Evolutionary conservation across 208 protist genomes (phyloP), one percentile per base, ranked within the genome.

Genomic region (Acanthamoeba divionensis): DNA sequence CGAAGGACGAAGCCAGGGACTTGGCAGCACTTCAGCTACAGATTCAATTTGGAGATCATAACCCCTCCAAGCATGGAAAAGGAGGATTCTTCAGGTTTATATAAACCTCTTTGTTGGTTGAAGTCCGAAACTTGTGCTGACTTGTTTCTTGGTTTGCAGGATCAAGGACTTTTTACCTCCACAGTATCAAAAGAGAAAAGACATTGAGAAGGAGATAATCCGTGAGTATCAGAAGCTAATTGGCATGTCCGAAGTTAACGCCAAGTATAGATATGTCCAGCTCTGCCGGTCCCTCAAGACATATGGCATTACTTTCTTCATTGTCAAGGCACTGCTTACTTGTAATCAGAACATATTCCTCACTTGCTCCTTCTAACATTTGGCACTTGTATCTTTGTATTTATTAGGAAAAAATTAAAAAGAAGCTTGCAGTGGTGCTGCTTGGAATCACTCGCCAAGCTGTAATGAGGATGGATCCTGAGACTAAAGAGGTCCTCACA

Each of bases 241-340:
- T 3, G 83, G 69, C 21, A 91, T 95, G 90, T 85, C 54, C 9
- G 93, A 95, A 57, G 52, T 94, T 8, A 93, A 95, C 80, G 93
- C 94, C 21, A 96, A 96, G 90, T 96, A 93, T 80, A 82, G 94
- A 41, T 96, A 95, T 44, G 89, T 96, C 21, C 94, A 96, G 90
- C 54, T 96, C 12, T 93, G 91, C 54, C 91, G 95, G 45, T 93
- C 91, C 7, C 88, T 96, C 31, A 96, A 96, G 67, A 96, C 95
- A 2, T 96, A 95, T 65, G 95, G 95, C 91, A 94, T 96, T 87
- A 94, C 93, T 36, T 94, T 92, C 62, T 96, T 96, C 66, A 36
- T 85, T 24, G 94, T 96, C 13, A 89, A 83, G 55, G 93, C 24
- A 73, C 21, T 47, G 65, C 65, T 55, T 55, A 73, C 18, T 67